These are phyloP conservation scores for Ceratocystis harringtonii DNA, from an alignment of 2,329 filamentous ascomycete genomes.

Conservation along the genomic window DNA sequence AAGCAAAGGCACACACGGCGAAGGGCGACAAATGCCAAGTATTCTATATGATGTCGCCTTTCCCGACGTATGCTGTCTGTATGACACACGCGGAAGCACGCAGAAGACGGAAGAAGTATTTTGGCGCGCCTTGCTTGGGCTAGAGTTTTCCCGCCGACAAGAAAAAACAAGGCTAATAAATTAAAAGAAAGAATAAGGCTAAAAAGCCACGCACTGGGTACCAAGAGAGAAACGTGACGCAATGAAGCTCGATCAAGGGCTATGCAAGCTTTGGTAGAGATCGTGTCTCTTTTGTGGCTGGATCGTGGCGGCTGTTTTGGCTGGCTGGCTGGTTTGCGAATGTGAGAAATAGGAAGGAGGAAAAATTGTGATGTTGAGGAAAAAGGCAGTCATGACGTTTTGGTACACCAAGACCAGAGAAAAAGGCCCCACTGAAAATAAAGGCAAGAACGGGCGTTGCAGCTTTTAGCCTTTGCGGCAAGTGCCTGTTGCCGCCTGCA, in stretches of 20 bases:
- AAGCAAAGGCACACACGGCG: neutral
- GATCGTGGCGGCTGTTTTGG: neutral
- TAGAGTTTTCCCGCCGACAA: neutral
- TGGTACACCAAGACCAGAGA: neutral
- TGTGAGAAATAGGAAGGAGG: neutral
- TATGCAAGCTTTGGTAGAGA: neutral
- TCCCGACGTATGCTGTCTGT: neutral
- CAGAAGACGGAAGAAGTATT: neutral
- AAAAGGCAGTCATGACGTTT: slow-evolving; percentile 9
- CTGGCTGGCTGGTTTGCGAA: neutral
- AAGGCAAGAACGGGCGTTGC: no score
- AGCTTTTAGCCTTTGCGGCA: neutral
- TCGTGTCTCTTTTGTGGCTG: neutral
- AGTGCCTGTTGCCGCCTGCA: neutral
- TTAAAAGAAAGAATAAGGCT: neutral
- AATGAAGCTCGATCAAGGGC: neutral
- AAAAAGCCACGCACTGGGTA: no score
- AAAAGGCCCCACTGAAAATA: neutral
- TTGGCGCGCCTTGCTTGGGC: neutral
- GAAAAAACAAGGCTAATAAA: neutral
- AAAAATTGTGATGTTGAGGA: neutral
- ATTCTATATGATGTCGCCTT: neutral
- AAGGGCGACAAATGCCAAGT: neutral
- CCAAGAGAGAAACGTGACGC: neutral
- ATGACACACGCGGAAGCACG: neutral